Conservation (phyloP, 306 rosid species). For the Parietaria judaica region DNA sequence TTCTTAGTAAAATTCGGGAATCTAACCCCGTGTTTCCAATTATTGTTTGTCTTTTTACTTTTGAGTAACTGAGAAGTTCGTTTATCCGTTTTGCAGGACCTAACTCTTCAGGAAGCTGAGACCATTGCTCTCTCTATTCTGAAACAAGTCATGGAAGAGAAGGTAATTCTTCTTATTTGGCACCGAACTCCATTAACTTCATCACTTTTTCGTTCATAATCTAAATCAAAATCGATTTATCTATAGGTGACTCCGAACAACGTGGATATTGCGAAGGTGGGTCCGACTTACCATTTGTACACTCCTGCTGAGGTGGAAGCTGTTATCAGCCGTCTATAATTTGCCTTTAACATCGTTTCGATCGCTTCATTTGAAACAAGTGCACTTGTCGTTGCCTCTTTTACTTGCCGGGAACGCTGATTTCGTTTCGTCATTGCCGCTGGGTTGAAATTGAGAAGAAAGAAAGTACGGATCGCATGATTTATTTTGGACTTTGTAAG, state of each 20-base stretch:
- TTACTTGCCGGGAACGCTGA: slow-evolving; percentile 7
- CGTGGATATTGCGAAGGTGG: slow-evolving; percentile 91
- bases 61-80: not conserved
- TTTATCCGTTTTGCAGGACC: slow-evolving; percentile 46
- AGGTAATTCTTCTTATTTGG: slow-evolving; percentile 37
- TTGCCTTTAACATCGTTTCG: not conserved
- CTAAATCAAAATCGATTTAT: not conserved
- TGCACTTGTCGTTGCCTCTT: slow-evolving; percentile 7
- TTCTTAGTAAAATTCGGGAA: not conserved
- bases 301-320: slow-evolving; percentile 89
- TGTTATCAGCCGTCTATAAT: slow-evolving; percentile 78
- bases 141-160: slow-evolving; percentile 99
- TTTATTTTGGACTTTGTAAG: not conserved
- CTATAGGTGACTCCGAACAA: slow-evolving; percentile 86
- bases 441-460: not conserved
- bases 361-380: not conserved
- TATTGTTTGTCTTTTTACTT: too few species aligned
- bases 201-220: not conserved
- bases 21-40: too few species aligned
- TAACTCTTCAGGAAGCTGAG: slow-evolving; percentile 92
- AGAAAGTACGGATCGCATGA: not conserved
- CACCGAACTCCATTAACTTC: not conserved
- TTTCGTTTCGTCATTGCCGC: slow-evolving; percentile 11
- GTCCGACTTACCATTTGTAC: slow-evolving; percentile 78
- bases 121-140: slow-evolving; percentile 91